Conservation (phyloP, 768 basidiomycete genomes). For the Hysterangium stoloniferum region DNA sequence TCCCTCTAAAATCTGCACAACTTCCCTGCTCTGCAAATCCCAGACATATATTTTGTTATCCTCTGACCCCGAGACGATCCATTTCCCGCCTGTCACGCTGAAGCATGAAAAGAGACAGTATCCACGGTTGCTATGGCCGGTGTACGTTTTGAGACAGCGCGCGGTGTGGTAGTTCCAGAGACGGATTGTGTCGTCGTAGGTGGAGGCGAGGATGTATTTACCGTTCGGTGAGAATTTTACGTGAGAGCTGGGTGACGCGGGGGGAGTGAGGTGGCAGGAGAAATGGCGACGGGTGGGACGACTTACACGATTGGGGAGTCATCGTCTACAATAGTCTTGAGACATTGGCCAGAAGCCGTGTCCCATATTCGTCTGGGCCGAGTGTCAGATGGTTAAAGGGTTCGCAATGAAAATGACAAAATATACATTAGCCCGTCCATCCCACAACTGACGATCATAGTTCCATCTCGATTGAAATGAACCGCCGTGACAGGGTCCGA, state of each 20-base stretch:
- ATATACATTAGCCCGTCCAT: conserved; percentile 98
- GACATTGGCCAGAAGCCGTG: conserved; percentile 91
- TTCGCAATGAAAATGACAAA: conserved; percentile 25
- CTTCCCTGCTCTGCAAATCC: conserved; percentile 77
- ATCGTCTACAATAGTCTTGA: conserved; percentile 95
- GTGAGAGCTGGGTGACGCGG: conserved; percentile 50
- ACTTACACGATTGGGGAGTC: conserved; percentile 86
- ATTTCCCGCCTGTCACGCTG: conserved; percentile 59
- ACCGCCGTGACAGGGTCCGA: conserved; percentile 96
- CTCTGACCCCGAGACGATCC: conserved; percentile 84
- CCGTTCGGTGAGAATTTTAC: conserved; percentile 92
- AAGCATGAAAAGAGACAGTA: conserved; percentile 74
- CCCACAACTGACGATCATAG: conserved; percentile 87
- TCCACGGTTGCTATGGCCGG: conserved; percentile 78
- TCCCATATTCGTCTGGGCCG: conserved; percentile 88
- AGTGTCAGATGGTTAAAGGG: neutral
- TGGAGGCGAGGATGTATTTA: conserved; percentile 79
- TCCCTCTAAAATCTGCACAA: conserved; percentile 68
- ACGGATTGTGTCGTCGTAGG: conserved; percentile 90
- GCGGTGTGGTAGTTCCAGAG: conserved; percentile 93
- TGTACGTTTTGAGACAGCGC: conserved; percentile 88
- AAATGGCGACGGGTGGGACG: too few species aligned
- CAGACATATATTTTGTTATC: conserved; percentile 84
- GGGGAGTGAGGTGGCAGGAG: neutral
- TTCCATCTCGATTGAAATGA: conserved; percentile 90